phyloP scores from a whole-genome alignment of 805 yeast genomes.

The Torulaspora quercuum region DNA sequence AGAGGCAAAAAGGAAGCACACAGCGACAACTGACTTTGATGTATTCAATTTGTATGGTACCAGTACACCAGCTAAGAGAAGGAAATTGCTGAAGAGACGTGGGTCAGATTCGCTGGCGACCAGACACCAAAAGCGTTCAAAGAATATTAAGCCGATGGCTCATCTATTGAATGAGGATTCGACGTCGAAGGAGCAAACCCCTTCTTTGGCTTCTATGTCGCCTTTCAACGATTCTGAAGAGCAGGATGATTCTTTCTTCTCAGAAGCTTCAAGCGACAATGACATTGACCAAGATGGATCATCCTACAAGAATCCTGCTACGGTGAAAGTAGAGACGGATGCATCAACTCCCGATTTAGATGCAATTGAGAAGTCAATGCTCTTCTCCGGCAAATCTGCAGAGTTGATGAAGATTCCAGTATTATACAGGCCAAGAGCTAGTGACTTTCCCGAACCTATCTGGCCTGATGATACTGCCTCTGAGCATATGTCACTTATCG shows the following conservation, averaged over 20 bases:
- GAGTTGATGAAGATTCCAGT: constrained; percentile 29
- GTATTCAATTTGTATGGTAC: constrained; percentile 35
- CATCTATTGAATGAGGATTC: constrained; percentile 33
- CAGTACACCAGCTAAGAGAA: constrained; percentile 8
- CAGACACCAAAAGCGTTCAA: constrained; percentile 17
- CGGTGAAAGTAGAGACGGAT: constrained; percentile 17
- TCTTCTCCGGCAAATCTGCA: constrained; percentile 19
- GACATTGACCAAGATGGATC: constrained; percentile 20
- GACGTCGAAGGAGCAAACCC: constrained; percentile 24
- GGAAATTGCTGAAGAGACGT: constrained; percentile 17
- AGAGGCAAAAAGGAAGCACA: constrained; percentile 26
- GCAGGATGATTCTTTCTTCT: constrained; percentile 14
- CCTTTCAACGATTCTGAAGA: constrained; percentile 17
- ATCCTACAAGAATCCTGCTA: constrained; percentile 24
- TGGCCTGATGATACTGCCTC: constrained; percentile 39
- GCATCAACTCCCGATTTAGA: constrained; percentile 32
- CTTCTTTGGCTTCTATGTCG: constrained; percentile 11
- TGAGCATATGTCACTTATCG: constrained; percentile 36
- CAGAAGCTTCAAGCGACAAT: constrained; percentile 15
- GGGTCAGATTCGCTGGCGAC: constrained; percentile 12
- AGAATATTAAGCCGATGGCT: constrained; percentile 28
- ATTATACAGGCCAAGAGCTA: constrained; percentile 48
- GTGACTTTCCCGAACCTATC: constrained; percentile 53
- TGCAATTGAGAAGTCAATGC: constrained; percentile 17
- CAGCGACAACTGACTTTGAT: constrained; percentile 39